Percentiles rank a stretch among this genome's conserved stretches.
phyloP scores from a whole-genome alignment of 331 rosid genomes.

The Stylosanthes scabra region DNA sequence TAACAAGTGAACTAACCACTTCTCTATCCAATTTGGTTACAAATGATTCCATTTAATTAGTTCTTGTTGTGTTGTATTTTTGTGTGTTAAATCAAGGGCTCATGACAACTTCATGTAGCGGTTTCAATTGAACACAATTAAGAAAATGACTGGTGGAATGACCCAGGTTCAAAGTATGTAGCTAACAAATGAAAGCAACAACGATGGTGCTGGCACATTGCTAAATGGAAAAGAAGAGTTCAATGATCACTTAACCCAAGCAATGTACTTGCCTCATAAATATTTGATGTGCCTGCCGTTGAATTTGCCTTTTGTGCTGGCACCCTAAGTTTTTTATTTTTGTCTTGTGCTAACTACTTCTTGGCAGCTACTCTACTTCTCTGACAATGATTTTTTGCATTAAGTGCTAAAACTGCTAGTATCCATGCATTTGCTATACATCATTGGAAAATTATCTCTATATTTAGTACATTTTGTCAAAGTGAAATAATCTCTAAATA shows the following conservation, averaged over 20 bases:
- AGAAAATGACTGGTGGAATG: neutral
- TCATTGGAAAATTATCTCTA: too few species aligned
- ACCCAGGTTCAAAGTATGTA: neutral
- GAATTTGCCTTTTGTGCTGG: neutral
- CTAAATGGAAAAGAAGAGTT: neutral
- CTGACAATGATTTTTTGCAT: neutral
- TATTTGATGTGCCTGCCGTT: neutral
- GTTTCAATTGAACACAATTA: neutral
- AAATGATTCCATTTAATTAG: too few species aligned
- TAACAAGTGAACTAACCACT: too few species aligned
- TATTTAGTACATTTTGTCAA: too few species aligned
- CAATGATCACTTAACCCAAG: slow-evolving; percentile 8
- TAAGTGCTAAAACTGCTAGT: too few species aligned
- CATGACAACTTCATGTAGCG: neutral
- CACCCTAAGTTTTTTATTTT: neutral
- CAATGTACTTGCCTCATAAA: neutral
- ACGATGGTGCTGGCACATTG: neutral
- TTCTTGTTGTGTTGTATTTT: neutral
- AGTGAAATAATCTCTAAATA: too few species aligned
- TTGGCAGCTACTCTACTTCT: neutral
- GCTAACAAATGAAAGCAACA: slow-evolving; percentile 26
- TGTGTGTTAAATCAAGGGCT: neutral
- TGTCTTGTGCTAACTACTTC: neutral
- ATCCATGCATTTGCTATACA: neutral
- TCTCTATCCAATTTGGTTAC: too few species aligned